Conservation (phyloP, 495 filamentous ascomycete genomes). For the Beverwykella pulmonaria region DNA sequence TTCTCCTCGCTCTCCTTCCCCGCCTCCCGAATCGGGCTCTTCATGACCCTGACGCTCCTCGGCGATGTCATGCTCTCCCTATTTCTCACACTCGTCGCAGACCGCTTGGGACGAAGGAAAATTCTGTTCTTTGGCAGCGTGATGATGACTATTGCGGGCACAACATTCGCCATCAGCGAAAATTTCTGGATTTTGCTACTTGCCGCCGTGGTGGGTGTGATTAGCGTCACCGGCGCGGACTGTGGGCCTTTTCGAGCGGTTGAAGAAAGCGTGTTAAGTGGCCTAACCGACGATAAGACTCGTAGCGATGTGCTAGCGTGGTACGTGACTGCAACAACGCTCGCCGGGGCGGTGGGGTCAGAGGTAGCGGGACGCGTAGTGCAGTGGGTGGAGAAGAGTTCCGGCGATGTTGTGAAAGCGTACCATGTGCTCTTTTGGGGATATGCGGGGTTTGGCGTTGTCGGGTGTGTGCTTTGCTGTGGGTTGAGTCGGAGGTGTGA, state of each 20-base stretch:
- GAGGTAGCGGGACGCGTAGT: constrained; percentile 69
- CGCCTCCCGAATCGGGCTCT: constrained; percentile 75
- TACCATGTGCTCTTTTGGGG: constrained; percentile 71
- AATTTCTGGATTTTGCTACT: constrained; percentile 77
- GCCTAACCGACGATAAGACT: constrained; percentile 64
- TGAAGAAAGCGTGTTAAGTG: constrained; percentile 81
- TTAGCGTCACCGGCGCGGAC: constrained; percentile 64
- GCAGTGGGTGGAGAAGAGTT: constrained; percentile 50
- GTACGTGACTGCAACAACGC: constrained; percentile 61
- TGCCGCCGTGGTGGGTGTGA: constrained; percentile 80
- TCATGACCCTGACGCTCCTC: constrained; percentile 83
- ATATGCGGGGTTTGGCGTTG: constrained; percentile 68
- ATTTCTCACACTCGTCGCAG: constrained; percentile 72
- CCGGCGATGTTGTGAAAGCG: constrained; percentile 59
- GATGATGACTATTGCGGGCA: constrained; percentile 68
- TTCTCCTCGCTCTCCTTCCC: constrained; percentile 67
- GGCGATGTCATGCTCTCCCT: constrained; percentile 81
- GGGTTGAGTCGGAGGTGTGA: constrained; percentile 65
- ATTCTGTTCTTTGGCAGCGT: constrained; percentile 66
- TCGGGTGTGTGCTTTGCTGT: constrained; percentile 65
- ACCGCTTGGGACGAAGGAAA: constrained; percentile 68
- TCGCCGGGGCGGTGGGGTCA: constrained; percentile 66
- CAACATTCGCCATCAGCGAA: constrained; percentile 65
- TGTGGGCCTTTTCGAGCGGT: constrained; percentile 73
- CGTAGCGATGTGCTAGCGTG: constrained; percentile 41